Conservation (phyloP, 2,329 filamentous ascomycete genomes). For the Fusarium udum region DNA sequence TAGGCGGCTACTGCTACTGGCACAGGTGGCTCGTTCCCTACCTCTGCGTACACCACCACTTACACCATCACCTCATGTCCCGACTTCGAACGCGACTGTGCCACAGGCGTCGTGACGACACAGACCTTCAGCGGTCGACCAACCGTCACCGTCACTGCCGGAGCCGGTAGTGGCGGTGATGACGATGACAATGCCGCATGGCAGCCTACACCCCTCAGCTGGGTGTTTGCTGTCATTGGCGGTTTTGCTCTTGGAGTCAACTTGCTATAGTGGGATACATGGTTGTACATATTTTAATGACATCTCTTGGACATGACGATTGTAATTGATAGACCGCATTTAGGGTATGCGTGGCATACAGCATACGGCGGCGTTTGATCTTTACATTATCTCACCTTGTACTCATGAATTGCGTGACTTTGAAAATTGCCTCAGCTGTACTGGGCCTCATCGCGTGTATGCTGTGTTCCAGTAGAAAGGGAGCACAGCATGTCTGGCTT, state of each 20-base stretch:
- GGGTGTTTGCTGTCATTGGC: conserved; percentile 31
- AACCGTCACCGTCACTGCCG: conserved; percentile 37
- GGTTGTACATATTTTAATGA: conserved; percentile 30
- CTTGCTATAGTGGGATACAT: conserved; percentile 30
- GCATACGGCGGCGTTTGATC: conserved; percentile 32
- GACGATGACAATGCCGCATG: conserved; percentile 33
- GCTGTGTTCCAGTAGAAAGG: background rate
- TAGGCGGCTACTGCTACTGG: conserved; percentile 16
- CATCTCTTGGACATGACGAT: conserved; percentile 18
- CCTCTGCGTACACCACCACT: conserved; percentile 37
- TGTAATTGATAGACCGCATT: conserved; percentile 26
- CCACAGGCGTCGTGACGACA: conserved; percentile 42
- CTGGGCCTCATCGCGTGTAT: background rate
- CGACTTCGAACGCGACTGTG: conserved; percentile 34
- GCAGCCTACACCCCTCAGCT: conserved; percentile 24
- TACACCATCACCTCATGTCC: conserved; percentile 45
- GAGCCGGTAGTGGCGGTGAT: background rate
- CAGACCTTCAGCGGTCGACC: conserved; percentile 33
- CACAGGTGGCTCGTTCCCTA: conserved; percentile 19
- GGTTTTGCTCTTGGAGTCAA: conserved; percentile 39
- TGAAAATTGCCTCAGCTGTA: background rate
- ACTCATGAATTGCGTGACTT: background rate
- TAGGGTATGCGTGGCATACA: background rate
- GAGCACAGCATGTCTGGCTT: background rate
- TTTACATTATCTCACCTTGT: background rate